These are phyloP conservation scores for Podospora bellae-mahoneyi DNA, from an alignment of 495 filamentous ascomycete genomes.

Conservation along the genomic window DNA sequence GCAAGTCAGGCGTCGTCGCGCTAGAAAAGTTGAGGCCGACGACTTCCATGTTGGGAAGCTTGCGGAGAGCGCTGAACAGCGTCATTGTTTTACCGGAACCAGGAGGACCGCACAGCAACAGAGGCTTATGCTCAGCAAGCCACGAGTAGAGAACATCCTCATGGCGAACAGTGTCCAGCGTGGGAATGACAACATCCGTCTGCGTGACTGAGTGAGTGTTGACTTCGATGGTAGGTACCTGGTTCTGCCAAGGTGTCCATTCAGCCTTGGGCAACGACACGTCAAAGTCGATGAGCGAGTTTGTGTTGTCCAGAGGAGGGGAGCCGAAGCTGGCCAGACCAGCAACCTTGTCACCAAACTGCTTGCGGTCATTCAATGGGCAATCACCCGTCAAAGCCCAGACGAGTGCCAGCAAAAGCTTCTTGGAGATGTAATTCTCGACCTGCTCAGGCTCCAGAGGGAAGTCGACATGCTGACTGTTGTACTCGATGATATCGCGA, in stretches of 20 bases:
- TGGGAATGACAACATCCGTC: constrained; percentile 96
- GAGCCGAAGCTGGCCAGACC: constrained; percentile 78
- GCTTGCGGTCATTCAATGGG: constrained; percentile 79
- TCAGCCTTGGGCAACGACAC: constrained; percentile 79
- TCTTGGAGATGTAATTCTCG: constrained; percentile 87
- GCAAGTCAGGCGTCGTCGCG: constrained; percentile 91
- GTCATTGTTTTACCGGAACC: constrained; percentile 99
- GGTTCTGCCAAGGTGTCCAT: constrained; percentile 89
- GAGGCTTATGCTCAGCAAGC: constrained; percentile 96
- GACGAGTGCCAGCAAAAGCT: constrained; percentile 81
- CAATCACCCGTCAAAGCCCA: constrained; percentile 97
- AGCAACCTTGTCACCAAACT: constrained; percentile 78
- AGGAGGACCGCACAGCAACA: constrained; percentile 93
- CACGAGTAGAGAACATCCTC: constrained; percentile 98
- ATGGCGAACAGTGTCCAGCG: constrained; percentile 91
- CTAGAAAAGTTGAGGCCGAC: constrained; percentile 99
- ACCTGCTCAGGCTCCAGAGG: constrained; percentile 83
- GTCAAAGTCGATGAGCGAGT: constrained; percentile 93
- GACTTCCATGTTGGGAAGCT: constrained; percentile 96
- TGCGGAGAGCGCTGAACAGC: constrained; percentile 91
- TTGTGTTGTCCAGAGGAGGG: constrained; percentile 67
- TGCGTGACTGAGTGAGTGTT: constrained; percentile 97
- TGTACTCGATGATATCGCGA: constrained; percentile 90
- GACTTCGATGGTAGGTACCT: constrained; percentile 90
- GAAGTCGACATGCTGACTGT: constrained; percentile 89